These are phyloP conservation scores for Apodospora peruviana DNA, from an alignment of 495 filamentous ascomycete genomes.

Conservation along the genomic window DNA sequence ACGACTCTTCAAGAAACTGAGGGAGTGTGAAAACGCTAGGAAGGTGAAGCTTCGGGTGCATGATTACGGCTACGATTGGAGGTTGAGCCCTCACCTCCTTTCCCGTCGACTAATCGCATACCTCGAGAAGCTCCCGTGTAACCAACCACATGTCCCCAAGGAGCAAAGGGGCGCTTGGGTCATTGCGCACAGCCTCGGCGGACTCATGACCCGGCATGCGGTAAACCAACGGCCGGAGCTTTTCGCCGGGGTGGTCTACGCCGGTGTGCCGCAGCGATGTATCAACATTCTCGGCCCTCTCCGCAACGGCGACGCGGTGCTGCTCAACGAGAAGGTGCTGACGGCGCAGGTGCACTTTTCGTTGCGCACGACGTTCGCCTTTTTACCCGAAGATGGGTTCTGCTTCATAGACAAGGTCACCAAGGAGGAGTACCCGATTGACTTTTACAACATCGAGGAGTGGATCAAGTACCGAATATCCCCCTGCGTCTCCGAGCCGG, in stretches of 20 bases:
- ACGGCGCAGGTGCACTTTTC: constrained; percentile 95
- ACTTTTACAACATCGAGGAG: constrained; percentile 75
- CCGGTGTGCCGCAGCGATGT: constrained; percentile 77
- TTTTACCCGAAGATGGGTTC: constrained; percentile 81
- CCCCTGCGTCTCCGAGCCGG: constrained; percentile 61
- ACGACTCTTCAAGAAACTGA: constrained; percentile 71
- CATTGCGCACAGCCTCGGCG: constrained; percentile 85
- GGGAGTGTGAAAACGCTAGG: constrained; percentile 64
- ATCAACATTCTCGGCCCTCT: constrained; percentile 89
- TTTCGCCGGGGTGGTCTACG: constrained; percentile 81
- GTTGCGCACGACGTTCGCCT: constrained; percentile 76
- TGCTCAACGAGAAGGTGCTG: constrained; percentile 83
- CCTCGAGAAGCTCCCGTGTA: constrained; percentile 69
- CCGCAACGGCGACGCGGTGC: constrained; percentile 84
- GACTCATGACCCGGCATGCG: constrained; percentile 82
- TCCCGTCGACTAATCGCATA: constrained; percentile 64
- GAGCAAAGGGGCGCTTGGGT: constrained; percentile 67
- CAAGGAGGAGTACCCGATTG: constrained; percentile 71
- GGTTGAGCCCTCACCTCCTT: constrained; percentile 75
- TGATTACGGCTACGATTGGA: constrained; percentile 96
- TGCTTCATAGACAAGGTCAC: constrained; percentile 85
- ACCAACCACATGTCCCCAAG: constrained; percentile 43
- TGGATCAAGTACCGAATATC: constrained; percentile 79
- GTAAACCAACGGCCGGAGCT: constrained; percentile 84
- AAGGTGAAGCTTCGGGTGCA: constrained; percentile 70